Percentiles rank a stretch among this genome's conserved stretches.
These are phyloP conservation scores for Spizellomyces sp. DNA, from an alignment of 192 early-diverging fungal species.

Conservation along the genomic window DNA sequence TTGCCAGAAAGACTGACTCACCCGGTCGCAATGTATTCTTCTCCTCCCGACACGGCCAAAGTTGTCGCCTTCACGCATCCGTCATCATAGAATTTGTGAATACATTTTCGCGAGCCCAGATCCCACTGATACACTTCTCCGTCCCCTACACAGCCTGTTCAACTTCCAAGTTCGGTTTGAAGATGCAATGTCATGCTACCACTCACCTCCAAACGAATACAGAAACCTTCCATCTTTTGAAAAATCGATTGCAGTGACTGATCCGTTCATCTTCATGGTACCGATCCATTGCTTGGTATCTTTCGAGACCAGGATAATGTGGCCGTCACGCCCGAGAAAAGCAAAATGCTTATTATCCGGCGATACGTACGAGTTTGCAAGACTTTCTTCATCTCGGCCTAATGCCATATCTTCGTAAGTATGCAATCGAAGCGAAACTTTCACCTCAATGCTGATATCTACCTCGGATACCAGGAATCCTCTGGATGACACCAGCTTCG, in stretches of 20 bases:
- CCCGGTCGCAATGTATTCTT: slow-evolving; percentile 82
- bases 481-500: slow-evolving; percentile 70
- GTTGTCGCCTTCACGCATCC: slow-evolving; percentile 75
- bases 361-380: slow-evolving; percentile 71
- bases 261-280: slow-evolving; percentile 90
- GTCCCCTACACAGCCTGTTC: slow-evolving; percentile 59
- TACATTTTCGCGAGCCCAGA: slow-evolving; percentile 67
- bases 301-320: slow-evolving; percentile 76
- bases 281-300: slow-evolving; percentile 87
- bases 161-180: neutral
- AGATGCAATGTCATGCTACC: neutral
- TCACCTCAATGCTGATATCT: slow-evolving; percentile 8
- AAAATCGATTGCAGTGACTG: slow-evolving; percentile 71
- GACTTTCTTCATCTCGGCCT: slow-evolving; percentile 68
- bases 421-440: neutral
- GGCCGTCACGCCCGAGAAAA: slow-evolving; percentile 78
- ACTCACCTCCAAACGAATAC: slow-evolving; percentile 68
- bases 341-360: slow-evolving; percentile 76
- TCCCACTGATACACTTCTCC: slow-evolving; percentile 93
- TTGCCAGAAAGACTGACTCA: slow-evolving; percentile 34
- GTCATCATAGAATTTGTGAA: slow-evolving; percentile 81
- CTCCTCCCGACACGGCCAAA: slow-evolving; percentile 71
- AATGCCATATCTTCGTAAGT: neutral
- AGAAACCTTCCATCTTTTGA: slow-evolving; percentile 77
- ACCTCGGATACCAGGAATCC: slow-evolving; percentile 72